Conservation (phyloP, 83 land plant species). For the Picea abies region DNA sequence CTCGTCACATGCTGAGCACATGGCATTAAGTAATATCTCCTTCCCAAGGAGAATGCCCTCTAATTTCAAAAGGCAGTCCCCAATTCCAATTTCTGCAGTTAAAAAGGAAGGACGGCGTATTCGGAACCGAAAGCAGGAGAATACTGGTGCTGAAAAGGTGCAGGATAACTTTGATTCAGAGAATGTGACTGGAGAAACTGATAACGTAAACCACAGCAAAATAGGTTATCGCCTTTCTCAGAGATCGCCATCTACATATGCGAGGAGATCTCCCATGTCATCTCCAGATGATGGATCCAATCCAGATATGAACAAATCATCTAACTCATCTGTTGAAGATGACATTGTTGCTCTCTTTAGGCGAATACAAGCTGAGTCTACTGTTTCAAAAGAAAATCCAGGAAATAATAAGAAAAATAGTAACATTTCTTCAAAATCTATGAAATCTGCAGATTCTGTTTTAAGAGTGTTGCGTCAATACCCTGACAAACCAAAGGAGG, state of each 20-base stretch:
- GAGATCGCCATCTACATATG: constrained; percentile 3
- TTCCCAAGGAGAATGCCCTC: constrained; percentile 18
- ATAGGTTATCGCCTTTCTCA: background rate
- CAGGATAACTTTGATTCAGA: background rate
- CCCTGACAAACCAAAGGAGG: constrained; percentile 12
- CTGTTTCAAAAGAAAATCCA: constrained; percentile 27
- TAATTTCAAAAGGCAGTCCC: constrained; percentile 20
- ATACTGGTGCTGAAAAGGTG: constrained; percentile 6
- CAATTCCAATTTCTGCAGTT: constrained; percentile 26
- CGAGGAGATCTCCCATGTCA: background rate
- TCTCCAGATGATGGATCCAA: background rate
- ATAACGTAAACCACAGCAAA: background rate
- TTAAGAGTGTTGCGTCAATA: constrained; percentile 20
- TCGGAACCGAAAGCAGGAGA: constrained; percentile 10
- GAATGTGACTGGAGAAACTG: constrained; percentile 11
- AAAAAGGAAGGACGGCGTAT: constrained; percentile 7
- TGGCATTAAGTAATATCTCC: background rate
- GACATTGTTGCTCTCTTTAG: constrained; percentile 35
- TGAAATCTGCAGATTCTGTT: constrained; percentile 20
- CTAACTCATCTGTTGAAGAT: constrained; percentile 20
- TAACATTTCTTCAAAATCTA: background rate
- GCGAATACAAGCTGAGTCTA: constrained; percentile 22
- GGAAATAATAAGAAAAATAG: background rate
- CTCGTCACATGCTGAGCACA: background rate
- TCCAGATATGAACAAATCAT: background rate